Base-by-base conservation (phyloP, 116 monocot genomes). In the Zostera marina region DNA sequence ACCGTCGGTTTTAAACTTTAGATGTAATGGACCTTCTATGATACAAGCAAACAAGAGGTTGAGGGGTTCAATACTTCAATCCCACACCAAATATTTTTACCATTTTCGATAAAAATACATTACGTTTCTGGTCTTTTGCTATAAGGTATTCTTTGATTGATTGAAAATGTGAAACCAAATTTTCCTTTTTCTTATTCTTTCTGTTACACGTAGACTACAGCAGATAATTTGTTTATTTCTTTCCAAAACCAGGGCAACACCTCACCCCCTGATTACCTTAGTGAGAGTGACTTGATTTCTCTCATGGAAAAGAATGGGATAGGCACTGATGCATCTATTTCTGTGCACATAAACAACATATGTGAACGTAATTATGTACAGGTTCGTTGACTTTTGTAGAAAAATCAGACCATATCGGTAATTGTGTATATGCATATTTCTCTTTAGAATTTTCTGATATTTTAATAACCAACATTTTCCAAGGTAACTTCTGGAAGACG, bases 231-330 rank as follows among this genome's bases (percentile, higher is more conserved):
- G 23, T 26, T 59, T 42, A 21, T 1, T 59, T 59, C 19, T 2
- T 49, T 60, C 58, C 24, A 43, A 63, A 48, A 77, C 61, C 58
- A 94, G 94, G 94, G 94, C 12, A 80, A 53, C 71, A 94, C 88
- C 1, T 62, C 74, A 44, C 82, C 94, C 58, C 94, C 94, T 56
- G 94, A 88, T 78, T 85, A 94, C 64, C 82, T 94, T 58, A 88
- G 82, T 71, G 94, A 94, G 57, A 94, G 94, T 68, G 94, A 94
- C 65, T 66, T 94, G 39, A 94, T 94, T 19, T 85, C 94, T 41
- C 80, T 94, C 10, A 94, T 88, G 94, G 94, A 94, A 74, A 94
- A 88, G 70, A 47, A 94, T 78, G 88, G 88, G 44, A 94, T 94
- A 66, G 94, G 94, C 47, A 94, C 94, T 8, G 94, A 94, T 70